Evolutionary conservation across 2,329 filamentous ascomycete species (phyloP), one percentile per base, ranked within the genome.

Genomic region (Ophiostoma fasciatum): DNA sequence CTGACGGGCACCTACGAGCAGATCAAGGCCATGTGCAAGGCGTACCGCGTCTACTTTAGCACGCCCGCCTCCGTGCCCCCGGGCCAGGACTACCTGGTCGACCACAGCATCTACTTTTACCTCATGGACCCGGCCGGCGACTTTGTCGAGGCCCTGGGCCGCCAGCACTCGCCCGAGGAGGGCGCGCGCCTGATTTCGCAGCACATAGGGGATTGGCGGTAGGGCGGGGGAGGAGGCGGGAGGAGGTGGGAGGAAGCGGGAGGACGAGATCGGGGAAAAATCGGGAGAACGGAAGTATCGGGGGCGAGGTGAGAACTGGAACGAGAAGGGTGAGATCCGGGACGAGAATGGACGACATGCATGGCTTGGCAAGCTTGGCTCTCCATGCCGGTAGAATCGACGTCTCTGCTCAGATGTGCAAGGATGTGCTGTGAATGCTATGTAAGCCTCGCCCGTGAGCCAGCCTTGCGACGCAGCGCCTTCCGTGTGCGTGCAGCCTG

Each of bases 31-130:
- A 77, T 92, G 38, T 98, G 90, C 68, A 96, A 94, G 65, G 79
- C 79, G 46, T 98, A 96, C 58, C 71, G 90, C 15, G 90, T 98
- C 37, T 98, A 98, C 62, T 98, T 98, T 52, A 90, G 82, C 52
- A 98, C 90, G 32, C 90, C 90, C 23, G 67, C 74, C 48, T 71
- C 85, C 44, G 82, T 96, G 38, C 80, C 87, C 65, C 80, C 85
- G 1, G 90, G 88, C 1, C 82, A 94, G 64, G 90, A 98, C 58
- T 98, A 98, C 55, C 60, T 98, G 49, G 90, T 98, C 11, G 90
- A 98, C 57, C 90, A 98, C 63, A 94, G 85, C 58, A 98, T 98
- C 48, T 98, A 98, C 66, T 98, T 98, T 52, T 98, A 98, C 58
- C 62, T 98, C 47, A 98, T 98, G 90, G 90, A 96, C 56, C 90